Percentiles rank a stretch among this genome's conserved stretches.
Evolutionary conservation across 495 filamentous ascomycete genomes (phyloP).

Genomic region (Bacidia rubella): DNA sequence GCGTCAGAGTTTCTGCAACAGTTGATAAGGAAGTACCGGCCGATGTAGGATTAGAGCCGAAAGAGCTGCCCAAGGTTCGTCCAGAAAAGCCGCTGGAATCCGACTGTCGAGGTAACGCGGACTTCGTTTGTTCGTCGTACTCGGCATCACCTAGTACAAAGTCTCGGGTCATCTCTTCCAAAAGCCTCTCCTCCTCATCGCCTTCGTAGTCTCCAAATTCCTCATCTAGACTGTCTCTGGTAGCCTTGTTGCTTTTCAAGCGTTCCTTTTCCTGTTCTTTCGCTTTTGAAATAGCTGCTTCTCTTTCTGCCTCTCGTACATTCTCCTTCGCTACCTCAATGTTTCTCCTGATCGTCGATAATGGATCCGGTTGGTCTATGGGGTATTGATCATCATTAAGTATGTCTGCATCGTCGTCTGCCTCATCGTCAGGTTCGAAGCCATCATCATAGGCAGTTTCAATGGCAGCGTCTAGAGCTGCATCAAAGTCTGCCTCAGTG

Average conservation of each 20-base stretch:
- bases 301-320: slow-evolving; percentile 63
- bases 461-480: slow-evolving; percentile 87
- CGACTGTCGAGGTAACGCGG: slow-evolving; percentile 72
- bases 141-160: slow-evolving; percentile 82
- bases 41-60: slow-evolving; percentile 63
- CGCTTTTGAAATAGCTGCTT: slow-evolving; percentile 44
- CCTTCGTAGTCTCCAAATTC: slow-evolving; percentile 57
- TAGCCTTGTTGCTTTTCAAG: slow-evolving; percentile 24
- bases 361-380: slow-evolving; percentile 26
- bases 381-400: slow-evolving; percentile 20
- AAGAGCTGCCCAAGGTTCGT: slow-evolving; percentile 79
- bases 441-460: slow-evolving; percentile 94
- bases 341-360: slow-evolving; percentile 49
- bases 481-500: slow-evolving; percentile 88
- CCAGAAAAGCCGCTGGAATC: slow-evolving; percentile 75
- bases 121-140: slow-evolving; percentile 59
- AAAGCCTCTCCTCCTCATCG: slow-evolving; percentile 80
- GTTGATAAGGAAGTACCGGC: slow-evolving; percentile 60
- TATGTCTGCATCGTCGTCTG: slow-evolving; percentile 24
- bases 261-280: slow-evolving; percentile 25
- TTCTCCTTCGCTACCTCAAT: slow-evolving; percentile 69
- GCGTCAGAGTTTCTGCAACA: slow-evolving; percentile 49
- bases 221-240: slow-evolving; percentile 27
- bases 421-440: slow-evolving; percentile 57
- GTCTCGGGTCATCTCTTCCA: slow-evolving; percentile 85